These are phyloP conservation scores for Prorocentrum cordatum DNA, from an alignment of 169 alveolate species.

Conservation along the genomic window DNA sequence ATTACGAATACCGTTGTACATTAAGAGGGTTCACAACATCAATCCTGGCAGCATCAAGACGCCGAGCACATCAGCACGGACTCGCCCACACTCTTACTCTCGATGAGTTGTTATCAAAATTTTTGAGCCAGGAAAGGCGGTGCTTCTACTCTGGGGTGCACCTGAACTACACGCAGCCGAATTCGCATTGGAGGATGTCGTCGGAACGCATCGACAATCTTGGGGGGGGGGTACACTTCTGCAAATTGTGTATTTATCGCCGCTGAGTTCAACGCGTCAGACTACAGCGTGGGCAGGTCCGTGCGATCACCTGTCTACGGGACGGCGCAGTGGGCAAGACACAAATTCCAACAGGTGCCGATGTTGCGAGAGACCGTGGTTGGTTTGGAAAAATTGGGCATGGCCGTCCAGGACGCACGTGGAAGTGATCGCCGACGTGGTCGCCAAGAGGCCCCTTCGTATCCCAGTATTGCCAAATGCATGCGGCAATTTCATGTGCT, in stretches of 20 bases:
- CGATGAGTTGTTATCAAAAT: too few species aligned
- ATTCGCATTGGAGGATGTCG: not conserved
- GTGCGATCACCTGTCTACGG: not conserved
- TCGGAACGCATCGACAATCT: not conserved
- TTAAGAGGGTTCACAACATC: too few species aligned
- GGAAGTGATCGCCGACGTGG: not conserved
- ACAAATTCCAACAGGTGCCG: not conserved
- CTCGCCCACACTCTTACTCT: too few species aligned
- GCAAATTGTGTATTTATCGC: not conserved
- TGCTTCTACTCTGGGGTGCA: slow-evolving; percentile 1
- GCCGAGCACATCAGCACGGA: too few species aligned
- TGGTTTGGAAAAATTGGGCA: not conserved
- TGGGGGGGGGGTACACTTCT: not conserved
- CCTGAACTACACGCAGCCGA: not conserved
- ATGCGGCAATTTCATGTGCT: not conserved
- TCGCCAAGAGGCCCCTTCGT: not conserved
- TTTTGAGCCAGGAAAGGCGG: too few species aligned
- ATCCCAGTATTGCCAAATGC: not conserved
- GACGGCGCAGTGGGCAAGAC: not conserved
- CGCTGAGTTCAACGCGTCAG: not conserved
- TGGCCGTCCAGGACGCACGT: too few species aligned
- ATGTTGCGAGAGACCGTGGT: not conserved
- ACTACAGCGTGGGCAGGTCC: too few species aligned
- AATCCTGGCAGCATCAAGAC: too few species aligned
- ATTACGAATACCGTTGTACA: too few species aligned